Evolutionary conservation across 495 filamentous ascomycete species (phyloP), one percentile per base, ranked within the genome.

Genomic region (Cetradonia linearis): DNA sequence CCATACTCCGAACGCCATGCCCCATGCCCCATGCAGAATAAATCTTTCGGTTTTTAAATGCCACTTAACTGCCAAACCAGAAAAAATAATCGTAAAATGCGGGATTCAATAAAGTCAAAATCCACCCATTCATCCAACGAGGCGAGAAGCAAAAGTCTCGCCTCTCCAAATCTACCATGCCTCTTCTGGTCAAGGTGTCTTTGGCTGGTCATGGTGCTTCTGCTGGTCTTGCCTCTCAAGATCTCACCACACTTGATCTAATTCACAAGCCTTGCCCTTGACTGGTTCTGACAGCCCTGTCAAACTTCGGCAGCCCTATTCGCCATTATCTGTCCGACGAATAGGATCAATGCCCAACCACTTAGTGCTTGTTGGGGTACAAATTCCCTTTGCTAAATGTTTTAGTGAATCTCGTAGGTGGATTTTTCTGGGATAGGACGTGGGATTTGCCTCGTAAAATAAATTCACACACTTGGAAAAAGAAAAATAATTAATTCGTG

Each of bases 371-470:
- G 9, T n/a, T 50, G 49, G 55, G 52, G 53, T 53, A 55, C 47
- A 49, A 55, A 23, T 49, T 46, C 42, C 56, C 36, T 47, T 55
- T 64, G 44, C 57, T 60, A 63, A 58, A 16, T 31, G 25, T 40
- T 38, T 38, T 40, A 55, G 28, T 37, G 28, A 31, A 44, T 56
- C 62, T 62, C 47, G 37, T 42, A 54, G 20, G 52, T 55, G 48
- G 47, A 50, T 34, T 61, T 60, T 47, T 47, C 46, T 33, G 31
- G 52, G 47, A 59, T 59, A 30, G 55, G 56, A 55, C 63, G 63
- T 65, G 63, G 63, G 63, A 65, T 65, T 47, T 44, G 34, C 58
- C 49, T 61, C 50, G 59, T 54, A 55, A 55, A 56, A 60, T 31
- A 56, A 60, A 53, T 42, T 37, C 59, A 33, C 59, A 33, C 28